A percentile compares a stretch with the other conserved stretches of the same genome.
Conservation (phyloP, 2,329 filamentous ascomycete genomes). For the Diaporthe caulivora region DNA sequence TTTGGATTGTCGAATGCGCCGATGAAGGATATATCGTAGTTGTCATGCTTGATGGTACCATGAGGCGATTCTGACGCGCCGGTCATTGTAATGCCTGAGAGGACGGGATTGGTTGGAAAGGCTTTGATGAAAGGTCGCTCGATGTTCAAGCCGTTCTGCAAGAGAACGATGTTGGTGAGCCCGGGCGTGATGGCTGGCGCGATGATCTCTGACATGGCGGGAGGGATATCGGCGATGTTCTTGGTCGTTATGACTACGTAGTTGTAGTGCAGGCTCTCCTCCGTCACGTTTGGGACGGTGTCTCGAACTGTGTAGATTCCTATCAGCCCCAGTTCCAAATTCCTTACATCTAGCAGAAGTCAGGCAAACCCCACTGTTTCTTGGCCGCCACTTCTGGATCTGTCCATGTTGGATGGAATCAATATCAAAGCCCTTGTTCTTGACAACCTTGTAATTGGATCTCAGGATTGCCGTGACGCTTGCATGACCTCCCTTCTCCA, state of each 20-base stretch:
- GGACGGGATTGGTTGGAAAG: conserved; percentile 64
- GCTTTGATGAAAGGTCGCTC: conserved; percentile 63
- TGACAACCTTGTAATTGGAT: conserved; percentile 66
- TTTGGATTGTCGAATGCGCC: conserved; percentile 60
- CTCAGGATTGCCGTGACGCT: conserved; percentile 66
- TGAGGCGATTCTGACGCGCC: conserved; percentile 61
- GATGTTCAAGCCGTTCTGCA: conserved; percentile 75
- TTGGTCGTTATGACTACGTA: conserved; percentile 71
- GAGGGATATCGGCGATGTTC: conserved; percentile 66
- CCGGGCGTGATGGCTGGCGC: conserved; percentile 62
- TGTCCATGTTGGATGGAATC: conserved; percentile 67
- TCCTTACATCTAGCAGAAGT: no score
- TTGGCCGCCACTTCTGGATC: conserved; percentile 62
- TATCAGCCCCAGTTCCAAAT: neutral
- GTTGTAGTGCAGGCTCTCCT: conserved; percentile 58
- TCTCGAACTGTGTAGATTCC: conserved; percentile 54
- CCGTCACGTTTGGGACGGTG: conserved; percentile 58
- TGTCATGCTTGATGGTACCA: conserved; percentile 65
- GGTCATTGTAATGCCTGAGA: conserved; percentile 66
- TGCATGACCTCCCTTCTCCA: conserved; percentile 64
- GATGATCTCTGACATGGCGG: conserved; percentile 62
- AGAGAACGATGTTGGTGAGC: conserved; percentile 66
- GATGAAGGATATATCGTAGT: conserved; percentile 56
- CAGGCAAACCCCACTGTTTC: conserved; percentile 48
- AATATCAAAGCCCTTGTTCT: conserved; percentile 63